Evolutionary conservation across 1,139 yeast genomes (phyloP).

Genomic region (Hanseniaspora sp.): DNA sequence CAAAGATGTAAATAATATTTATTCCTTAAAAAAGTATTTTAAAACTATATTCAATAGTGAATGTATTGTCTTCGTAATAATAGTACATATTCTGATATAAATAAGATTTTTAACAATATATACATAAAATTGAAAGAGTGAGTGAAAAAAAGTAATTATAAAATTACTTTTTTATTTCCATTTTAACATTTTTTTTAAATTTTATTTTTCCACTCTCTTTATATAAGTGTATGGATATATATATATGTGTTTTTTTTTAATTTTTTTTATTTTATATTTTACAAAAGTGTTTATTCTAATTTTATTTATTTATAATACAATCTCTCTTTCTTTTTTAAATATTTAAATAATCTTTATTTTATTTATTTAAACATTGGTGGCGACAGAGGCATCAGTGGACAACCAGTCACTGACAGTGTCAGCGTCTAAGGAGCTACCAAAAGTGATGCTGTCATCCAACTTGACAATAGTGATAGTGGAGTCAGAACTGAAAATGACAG

Average conservation of each 20-base stretch:
- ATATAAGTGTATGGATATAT: too few relatives aligned
- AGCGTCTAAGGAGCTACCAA: constrained; percentile 44
- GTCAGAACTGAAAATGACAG: constrained; percentile 59
- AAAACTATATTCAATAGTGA: too few relatives aligned
- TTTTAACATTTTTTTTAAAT: too few relatives aligned
- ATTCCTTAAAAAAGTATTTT: too few relatives aligned
- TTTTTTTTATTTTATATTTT: background rate
- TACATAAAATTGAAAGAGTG: too few relatives aligned
- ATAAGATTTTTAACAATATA: too few relatives aligned
- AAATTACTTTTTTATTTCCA: too few relatives aligned
- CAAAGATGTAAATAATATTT: too few relatives aligned
- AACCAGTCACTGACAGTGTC: constrained; percentile 50
- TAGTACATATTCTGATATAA: too few relatives aligned
- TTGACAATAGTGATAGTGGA: constrained; percentile 46
- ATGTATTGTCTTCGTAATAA: too few relatives aligned
- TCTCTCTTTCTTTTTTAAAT: background rate
- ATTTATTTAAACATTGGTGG: constrained; percentile 21
- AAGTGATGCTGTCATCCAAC: constrained; percentile 45
- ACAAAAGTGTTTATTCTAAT: background rate
- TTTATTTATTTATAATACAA: background rate
- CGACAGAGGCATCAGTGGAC: constrained; percentile 40
- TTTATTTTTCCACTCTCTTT: too few relatives aligned
- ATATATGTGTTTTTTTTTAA: background rate
- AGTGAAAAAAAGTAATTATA: too few relatives aligned
- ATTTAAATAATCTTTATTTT: background rate